Base-by-base conservation (phyloP, 1,284 basidiomycete genomes). In the Acaromyces ingoldii region DNA sequence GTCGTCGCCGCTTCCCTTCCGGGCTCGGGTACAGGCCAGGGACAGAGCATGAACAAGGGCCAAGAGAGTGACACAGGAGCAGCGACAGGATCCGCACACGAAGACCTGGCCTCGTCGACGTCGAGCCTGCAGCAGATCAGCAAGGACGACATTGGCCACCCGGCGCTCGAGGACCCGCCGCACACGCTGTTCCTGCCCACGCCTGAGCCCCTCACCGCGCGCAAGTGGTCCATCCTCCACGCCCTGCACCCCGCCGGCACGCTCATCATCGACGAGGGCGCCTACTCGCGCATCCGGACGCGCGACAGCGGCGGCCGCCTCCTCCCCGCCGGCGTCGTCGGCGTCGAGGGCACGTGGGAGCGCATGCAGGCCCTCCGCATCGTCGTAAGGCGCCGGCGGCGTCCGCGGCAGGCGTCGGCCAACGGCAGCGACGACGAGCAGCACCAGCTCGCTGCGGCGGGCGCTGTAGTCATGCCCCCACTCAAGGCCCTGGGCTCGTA, bases 221-320 rank as follows among this genome's bases (percentile, higher is more conserved):
- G 95, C 36, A 96, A 97, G 67, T 86, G 89, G 62, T 97, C 92
- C 90, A 92, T 93, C 24, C 83, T 86, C 13, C 91, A 98, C 76
- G 96, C 92, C 0, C 80, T 98, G 22, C 84, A 84, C 57, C 87
- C 92, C 0, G 83, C 91, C 0, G 93, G 95, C 0, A 85, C 83
- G 30, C 83, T 98, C 31, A 80, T 95, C 72, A 85, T 95, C 58
- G 92, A 96, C 75, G 78, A 83, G 26, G 93, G 95, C 0, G 93
- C 93, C 0, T 86, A 91, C 70, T 80, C 82, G 28, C 89, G 95
- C 15, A 82, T 97, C 39, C 85, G 86, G 1, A 82, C 85, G 41
- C 81, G 87, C 33, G 85, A 96, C 75, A 88, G 86, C 1, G 93
- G 93, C 6, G 92, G 92, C 0, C 81, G 93, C 15, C 78, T 98